Evolutionary conservation across 2,329 filamentous ascomycete species (phyloP).

Genomic region (Drechslerella dactyloides): DNA sequence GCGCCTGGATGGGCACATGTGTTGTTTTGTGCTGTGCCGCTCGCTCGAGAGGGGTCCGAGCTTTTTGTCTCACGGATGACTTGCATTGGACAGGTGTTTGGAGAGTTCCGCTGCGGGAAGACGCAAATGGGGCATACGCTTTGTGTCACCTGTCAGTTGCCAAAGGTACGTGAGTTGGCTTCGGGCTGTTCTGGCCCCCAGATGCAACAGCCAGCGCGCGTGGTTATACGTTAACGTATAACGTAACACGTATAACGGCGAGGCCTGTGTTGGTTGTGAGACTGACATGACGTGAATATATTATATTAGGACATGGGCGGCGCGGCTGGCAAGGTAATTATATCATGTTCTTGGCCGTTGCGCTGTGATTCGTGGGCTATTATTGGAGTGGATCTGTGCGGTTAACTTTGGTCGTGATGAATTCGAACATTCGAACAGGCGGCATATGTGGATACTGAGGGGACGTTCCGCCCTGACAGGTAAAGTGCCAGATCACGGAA

Average conservation of each 20-base stretch:
- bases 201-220: not conserved
- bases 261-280: constrained; percentile 5
- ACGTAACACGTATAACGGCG: no score
- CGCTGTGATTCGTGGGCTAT: no score
- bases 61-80: constrained; percentile 42
- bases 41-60: not conserved
- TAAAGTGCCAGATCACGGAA: constrained; percentile 10
- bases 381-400: not conserved
- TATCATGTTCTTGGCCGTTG: not conserved
- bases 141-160: constrained; percentile 68
- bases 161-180: constrained; percentile 57
- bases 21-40: not conserved
- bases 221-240: no score
- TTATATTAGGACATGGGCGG: constrained; percentile 65
- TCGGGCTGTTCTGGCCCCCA: not conserved
- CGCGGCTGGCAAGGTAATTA: constrained; percentile 68
- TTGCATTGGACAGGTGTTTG: constrained; percentile 61
- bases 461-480: constrained; percentile 70
- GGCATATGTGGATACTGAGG: constrained; percentile 72
- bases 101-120: constrained; percentile 71
- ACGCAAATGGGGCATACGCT: constrained; percentile 74
- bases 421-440: no score
- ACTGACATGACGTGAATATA: constrained; percentile 43
- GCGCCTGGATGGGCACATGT: not conserved
- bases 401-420: not conserved